phyloP scores from a whole-genome alignment of 2,329 filamentous ascomycete genomes.

The Rhinocladiella similis region DNA sequence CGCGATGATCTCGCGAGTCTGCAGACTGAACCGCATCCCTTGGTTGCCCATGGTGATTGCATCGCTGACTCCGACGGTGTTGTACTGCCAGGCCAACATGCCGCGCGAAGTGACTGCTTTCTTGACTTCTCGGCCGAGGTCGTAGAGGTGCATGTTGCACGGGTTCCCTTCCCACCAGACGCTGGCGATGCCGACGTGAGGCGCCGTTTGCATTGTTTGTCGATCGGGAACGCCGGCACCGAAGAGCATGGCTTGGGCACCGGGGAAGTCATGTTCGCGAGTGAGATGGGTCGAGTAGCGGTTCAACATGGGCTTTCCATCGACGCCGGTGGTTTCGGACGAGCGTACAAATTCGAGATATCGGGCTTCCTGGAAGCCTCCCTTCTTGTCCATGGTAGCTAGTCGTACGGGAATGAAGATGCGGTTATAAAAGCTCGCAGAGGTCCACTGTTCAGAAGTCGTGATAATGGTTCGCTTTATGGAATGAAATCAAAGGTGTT shows the following conservation, averaged over 20 bases:
- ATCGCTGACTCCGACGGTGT: slow-evolving; percentile 85
- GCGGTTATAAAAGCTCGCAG: too few species aligned
- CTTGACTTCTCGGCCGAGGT: slow-evolving; percentile 86
- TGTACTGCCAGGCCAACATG: slow-evolving; percentile 95
- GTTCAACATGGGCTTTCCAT: slow-evolving; percentile 71
- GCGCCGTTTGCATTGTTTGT: slow-evolving; percentile 83
- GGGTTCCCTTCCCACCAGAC: slow-evolving; percentile 99
- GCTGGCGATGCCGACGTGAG: slow-evolving; percentile 86
- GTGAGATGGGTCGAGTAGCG: slow-evolving; percentile 83
- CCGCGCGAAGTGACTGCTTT: slow-evolving; percentile 74
- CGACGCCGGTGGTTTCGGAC: slow-evolving; percentile 50
- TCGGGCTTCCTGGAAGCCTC: slow-evolving; percentile 34
- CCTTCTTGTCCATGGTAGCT: slow-evolving; percentile 11
- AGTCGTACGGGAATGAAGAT: neutral
- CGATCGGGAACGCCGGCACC: slow-evolving; percentile 82
- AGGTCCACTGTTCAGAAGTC: too few species aligned
- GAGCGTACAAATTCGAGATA: slow-evolving; percentile 61
- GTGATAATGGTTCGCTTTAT: too few species aligned
- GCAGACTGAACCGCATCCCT: slow-evolving; percentile 93
- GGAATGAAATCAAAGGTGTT: too few species aligned
- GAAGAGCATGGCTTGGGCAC: slow-evolving; percentile 95
- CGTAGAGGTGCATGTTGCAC: slow-evolving; percentile 79
- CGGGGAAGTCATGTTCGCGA: slow-evolving; percentile 83
- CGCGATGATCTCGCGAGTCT: slow-evolving; percentile 87
- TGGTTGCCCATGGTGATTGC: slow-evolving; percentile 85